These are phyloP conservation scores for Elsinoe arachidis DNA, from an alignment of 2,329 filamentous ascomycete genomes.

Conservation along the genomic window DNA sequence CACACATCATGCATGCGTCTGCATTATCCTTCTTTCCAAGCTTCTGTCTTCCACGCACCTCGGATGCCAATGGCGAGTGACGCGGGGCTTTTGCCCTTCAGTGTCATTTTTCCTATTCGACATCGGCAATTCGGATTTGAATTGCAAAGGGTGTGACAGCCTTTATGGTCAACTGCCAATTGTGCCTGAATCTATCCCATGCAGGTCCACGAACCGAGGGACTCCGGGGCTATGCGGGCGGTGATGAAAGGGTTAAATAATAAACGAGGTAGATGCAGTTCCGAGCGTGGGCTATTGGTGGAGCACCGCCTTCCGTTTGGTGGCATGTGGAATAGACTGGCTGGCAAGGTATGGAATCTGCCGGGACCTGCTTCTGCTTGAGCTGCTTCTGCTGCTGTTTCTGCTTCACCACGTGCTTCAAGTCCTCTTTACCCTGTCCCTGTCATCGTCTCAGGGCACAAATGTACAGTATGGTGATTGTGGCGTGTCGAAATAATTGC, in stretches of 20 bases:
- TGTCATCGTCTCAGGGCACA: background rate
- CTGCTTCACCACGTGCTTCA: background rate
- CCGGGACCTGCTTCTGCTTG: background rate
- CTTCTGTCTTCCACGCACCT: slow-evolving; percentile 5
- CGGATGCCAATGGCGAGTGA: background rate
- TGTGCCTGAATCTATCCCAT: background rate
- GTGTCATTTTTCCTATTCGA: slow-evolving; percentile 6
- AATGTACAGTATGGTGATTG: background rate
- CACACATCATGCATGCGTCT: background rate
- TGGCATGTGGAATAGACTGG: background rate
- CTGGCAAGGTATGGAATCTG: background rate
- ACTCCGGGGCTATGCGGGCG: background rate
- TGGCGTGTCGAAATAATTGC: no score
- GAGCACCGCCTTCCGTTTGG: background rate
- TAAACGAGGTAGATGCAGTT: no score
- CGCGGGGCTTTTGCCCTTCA: background rate
- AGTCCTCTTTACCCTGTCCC: background rate
- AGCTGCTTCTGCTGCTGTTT: background rate
- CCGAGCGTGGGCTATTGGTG: background rate
- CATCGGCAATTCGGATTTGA: background rate
- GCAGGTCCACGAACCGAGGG: background rate
- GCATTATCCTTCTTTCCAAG: background rate
- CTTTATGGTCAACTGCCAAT: background rate
- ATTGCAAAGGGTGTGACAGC: background rate
- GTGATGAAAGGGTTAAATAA: background rate